Evolutionary conservation across 805 yeast genomes (phyloP).

Genomic region (Jamesozyma rosinii): DNA sequence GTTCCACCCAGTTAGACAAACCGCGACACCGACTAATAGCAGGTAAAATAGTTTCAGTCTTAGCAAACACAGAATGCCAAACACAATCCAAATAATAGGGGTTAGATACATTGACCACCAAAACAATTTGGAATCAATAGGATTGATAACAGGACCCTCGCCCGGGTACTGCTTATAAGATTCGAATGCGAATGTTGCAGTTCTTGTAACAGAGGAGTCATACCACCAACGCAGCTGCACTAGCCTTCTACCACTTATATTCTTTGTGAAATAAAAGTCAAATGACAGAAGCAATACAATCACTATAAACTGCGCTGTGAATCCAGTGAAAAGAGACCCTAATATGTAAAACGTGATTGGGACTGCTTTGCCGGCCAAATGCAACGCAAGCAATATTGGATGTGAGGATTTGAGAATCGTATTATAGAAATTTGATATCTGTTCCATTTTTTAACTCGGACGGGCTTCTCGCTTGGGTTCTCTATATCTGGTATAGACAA

Average conservation of each 20-base stretch:
- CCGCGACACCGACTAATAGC: slow-evolving; percentile 55
- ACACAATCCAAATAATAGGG: slow-evolving; percentile 65
- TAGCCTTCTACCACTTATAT: slow-evolving; percentile 77
- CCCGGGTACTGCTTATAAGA: slow-evolving; percentile 31
- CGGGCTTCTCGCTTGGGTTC: no score
- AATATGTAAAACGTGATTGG: slow-evolving; percentile 28
- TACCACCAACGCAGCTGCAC: slow-evolving; percentile 98
- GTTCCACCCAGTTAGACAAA: slow-evolving; percentile 67
- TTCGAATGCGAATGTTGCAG: slow-evolving; percentile 27
- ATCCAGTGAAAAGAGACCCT: slow-evolving; percentile 27
- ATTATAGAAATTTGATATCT: slow-evolving; percentile 24
- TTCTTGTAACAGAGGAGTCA: slow-evolving; percentile 41
- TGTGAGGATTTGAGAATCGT: slow-evolving; percentile 31
- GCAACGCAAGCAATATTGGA: slow-evolving; percentile 25
- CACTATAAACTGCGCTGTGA: slow-evolving; percentile 53
- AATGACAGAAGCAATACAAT: slow-evolving; percentile 71
- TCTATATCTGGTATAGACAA: no score
- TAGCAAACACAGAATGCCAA: slow-evolving; percentile 70
- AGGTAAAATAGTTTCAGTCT: slow-evolving; percentile 66
- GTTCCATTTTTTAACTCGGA: slow-evolving; percentile 23
- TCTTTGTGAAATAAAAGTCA: slow-evolving; percentile 91
- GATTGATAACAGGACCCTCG: slow-evolving; percentile 49
- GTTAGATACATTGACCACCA: slow-evolving; percentile 72
- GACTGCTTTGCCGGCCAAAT: slow-evolving; percentile 24
- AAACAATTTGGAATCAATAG: slow-evolving; percentile 82